Base-by-base conservation (phyloP, 768 basidiomycete genomes). In the Leccinum ochraceum region DNA sequence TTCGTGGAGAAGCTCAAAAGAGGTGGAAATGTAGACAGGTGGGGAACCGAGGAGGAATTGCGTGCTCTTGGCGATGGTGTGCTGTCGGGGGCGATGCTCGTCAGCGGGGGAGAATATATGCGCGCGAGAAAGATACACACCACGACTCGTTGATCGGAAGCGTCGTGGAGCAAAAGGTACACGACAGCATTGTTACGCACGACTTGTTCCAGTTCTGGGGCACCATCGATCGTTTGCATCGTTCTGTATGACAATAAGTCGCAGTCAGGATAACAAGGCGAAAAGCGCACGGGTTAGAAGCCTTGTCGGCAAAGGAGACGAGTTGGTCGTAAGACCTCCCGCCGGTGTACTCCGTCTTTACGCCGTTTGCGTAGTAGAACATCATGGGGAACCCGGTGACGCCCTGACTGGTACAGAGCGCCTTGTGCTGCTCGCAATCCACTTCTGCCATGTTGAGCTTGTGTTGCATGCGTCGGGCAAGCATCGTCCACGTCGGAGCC, bases 321-420 rank as follows among this genome's bases (percentile, higher is more conserved):
- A 99, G 77, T 48, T 86, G 83, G 3, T 88, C 85, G 1, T 96
- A 72, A 56, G 84, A 87, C 48, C 96, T 75, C 1, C 85, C 83
- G 26, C 90, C 89, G 1, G 75, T 81, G 67, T 96, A 96, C 61
- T 96, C 94, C 1, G 85, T 84, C 70, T 79, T 83, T 3, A 81
- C 86, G 8, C 83, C 81, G 4, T 72, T 71, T 13, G 81, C 81
- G 28, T 84, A 91, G 79, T 89, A 89, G 48, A 85, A 75, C 46
- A 98, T 77, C 53, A 89, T 92, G 1, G 96, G 96, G 74, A 92
- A 99, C 1, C 93, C 94, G 30, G 81, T 71, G 17, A 99, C 81
- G 3, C 80, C 82, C 58, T 94, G 80, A 13, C 75, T 67, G 50
- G 79, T 77, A 75, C 96, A 99, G 6, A 95, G 69, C 0, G 79